Evolutionary conservation across 164 flowering plant species (phyloP).

Genomic region (Dillenia suffruticosa): DNA sequence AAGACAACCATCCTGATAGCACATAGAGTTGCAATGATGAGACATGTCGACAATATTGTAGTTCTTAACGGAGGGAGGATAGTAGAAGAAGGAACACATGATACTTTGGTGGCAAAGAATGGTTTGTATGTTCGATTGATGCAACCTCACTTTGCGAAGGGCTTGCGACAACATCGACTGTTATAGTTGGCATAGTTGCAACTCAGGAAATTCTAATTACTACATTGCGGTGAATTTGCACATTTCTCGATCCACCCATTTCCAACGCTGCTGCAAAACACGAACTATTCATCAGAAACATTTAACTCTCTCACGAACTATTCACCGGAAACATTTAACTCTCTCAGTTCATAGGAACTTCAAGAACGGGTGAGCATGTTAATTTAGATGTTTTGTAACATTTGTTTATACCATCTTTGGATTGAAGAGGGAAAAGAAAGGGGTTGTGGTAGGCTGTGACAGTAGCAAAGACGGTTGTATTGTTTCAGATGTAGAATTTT

Average conservation of each 20-base stretch:
- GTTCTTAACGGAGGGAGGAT: conserved; percentile 93
- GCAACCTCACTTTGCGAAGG: conserved; percentile 95
- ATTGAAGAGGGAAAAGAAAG: conserved; percentile 5
- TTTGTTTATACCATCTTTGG: conserved; percentile 4
- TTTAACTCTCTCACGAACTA: neutral
- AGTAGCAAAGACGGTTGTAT: conserved; percentile 2
- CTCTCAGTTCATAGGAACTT: conserved; percentile 10
- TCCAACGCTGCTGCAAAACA: neutral
- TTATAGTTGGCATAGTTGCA: conserved; percentile 21
- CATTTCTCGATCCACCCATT: conserved; percentile 18
- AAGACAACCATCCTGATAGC: conserved; percentile 94
- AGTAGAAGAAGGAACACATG: conserved; percentile 96
- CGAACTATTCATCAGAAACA: neutral
- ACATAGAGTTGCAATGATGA: conserved; percentile 96
- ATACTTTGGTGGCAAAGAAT: conserved; percentile 69
- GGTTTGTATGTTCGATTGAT: conserved; percentile 85
- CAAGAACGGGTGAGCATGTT: conserved; percentile 21
- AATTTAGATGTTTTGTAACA: conserved; percentile 19
- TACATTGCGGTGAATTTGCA: conserved; percentile 11
- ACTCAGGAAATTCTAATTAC: conserved; percentile 5
- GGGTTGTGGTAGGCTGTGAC: neutral
- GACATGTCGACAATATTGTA: conserved; percentile 97
- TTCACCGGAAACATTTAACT: conserved; percentile 1
- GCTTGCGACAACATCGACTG: conserved; percentile 77
- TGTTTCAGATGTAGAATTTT: conserved; percentile 23